These are phyloP conservation scores for Penicillium pulvis DNA, from an alignment of 495 filamentous ascomycete species.

Conservation along the genomic window DNA sequence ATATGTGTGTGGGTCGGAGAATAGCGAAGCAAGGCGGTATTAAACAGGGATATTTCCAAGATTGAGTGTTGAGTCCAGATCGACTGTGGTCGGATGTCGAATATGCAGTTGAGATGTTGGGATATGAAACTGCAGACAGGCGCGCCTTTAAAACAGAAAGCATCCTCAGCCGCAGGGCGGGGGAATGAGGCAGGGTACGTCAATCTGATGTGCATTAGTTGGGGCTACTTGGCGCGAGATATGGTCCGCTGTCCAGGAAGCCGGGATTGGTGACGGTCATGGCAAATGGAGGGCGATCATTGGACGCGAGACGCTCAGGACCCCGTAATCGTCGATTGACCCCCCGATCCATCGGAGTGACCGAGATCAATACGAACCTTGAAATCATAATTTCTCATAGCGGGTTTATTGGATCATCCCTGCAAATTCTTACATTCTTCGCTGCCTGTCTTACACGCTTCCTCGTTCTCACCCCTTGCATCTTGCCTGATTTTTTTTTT, in stretches of 20 bases:
- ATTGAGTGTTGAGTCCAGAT: background rate
- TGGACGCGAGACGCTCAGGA: constrained; percentile 8
- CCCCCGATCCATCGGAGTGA: constrained; percentile 4
- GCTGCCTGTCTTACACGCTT: background rate
- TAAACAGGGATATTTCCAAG: background rate
- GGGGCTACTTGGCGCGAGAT: constrained; percentile 4
- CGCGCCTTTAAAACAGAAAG: constrained; percentile 9
- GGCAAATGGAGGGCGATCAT: constrained; percentile 6
- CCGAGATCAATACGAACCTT: background rate
- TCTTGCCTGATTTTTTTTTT: background rate
- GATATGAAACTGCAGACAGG: constrained; percentile 9
- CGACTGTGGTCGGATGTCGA: background rate
- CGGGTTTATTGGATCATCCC: background rate
- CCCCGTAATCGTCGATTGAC: background rate
- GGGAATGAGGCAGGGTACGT: background rate
- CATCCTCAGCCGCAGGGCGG: constrained; percentile 14
- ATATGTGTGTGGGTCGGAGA: background rate
- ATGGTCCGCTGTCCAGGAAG: background rate
- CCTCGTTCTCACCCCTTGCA: background rate
- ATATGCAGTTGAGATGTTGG: constrained; percentile 13
- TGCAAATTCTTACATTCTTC: background rate
- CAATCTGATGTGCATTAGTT: constrained; percentile 7
- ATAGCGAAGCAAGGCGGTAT: background rate
- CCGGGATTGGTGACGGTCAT: background rate
- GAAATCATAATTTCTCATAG: background rate